Conservation (phyloP, 306 rosid species). For the Rubus parviflorus region DNA sequence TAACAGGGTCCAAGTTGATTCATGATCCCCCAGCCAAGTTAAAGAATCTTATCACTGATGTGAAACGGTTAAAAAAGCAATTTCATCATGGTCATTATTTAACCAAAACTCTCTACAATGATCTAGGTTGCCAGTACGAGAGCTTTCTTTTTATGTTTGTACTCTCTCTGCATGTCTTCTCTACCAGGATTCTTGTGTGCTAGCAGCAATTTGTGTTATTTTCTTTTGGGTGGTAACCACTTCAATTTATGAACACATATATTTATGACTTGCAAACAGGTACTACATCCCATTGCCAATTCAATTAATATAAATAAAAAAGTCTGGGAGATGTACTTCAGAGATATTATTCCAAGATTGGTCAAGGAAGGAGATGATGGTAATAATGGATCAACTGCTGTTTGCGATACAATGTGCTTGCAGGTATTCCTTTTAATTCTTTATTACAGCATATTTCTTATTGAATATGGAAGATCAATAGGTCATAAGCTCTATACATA, state of each 20-base stretch:
- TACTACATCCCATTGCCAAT: slow-evolving; percentile 72
- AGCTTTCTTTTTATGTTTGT: not conserved
- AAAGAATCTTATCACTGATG: not conserved
- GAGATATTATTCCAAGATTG: slow-evolving; percentile 69
- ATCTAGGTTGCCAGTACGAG: not conserved
- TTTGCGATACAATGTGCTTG: slow-evolving; percentile 87
- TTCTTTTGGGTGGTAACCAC: slow-evolving; percentile 12
- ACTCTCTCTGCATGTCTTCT: not conserved
- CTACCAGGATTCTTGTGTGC: not conserved
- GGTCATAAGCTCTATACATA: not conserved
- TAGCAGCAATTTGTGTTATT: not conserved
- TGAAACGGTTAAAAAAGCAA: not conserved
- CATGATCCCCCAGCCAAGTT: not conserved
- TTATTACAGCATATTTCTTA: not conserved
- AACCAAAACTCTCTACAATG: not conserved
- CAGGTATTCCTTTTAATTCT: slow-evolving; percentile 57
- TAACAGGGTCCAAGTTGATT: not conserved
- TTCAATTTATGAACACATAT: slow-evolving; percentile 14
- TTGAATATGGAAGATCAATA: slow-evolving; percentile 7
- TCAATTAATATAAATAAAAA: slow-evolving; percentile 69
- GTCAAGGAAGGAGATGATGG: slow-evolving; percentile 89
- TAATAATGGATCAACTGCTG: slow-evolving; percentile 80
- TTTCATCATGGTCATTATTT: not conserved
- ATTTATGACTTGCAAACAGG: slow-evolving; percentile 48
- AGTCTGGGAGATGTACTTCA: slow-evolving; percentile 87